A percentile compares a stretch with the other conserved stretches of the same genome.
Conservation (phyloP, 2,329 filamentous ascomycete genomes). For the Myotisia sp. region DNA sequence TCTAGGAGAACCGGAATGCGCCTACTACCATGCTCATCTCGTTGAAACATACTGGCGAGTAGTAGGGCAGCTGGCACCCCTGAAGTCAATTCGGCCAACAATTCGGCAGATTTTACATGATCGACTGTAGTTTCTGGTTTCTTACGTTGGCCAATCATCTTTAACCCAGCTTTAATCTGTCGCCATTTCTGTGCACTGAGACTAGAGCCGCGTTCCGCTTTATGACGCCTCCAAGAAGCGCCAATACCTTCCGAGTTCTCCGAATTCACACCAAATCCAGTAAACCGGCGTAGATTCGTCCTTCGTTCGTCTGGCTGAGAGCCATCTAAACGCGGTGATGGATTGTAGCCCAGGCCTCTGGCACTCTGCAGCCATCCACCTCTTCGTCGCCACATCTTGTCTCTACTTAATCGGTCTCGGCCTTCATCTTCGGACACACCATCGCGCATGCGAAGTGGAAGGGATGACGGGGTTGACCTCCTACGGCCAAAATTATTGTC, state of each 20-base stretch:
- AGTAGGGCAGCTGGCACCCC: conserved; percentile 88
- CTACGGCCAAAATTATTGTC: conserved; percentile 43
- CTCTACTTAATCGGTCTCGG: conserved; percentile 44
- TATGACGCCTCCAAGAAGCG: conserved; percentile 37
- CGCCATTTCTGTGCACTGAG: conserved; percentile 73
- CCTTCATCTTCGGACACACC: conserved; percentile 65
- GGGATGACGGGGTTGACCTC: conserved; percentile 52
- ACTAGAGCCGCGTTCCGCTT: conserved; percentile 53
- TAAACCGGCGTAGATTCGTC: conserved; percentile 52
- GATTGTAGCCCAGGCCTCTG: conserved; percentile 35
- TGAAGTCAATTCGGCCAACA: conserved; percentile 88
- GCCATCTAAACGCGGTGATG: conserved; percentile 35
- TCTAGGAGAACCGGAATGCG: conserved; percentile 89
- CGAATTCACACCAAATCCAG: conserved; percentile 49
- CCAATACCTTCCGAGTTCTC: conserved; percentile 50
- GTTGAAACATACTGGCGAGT: conserved; percentile 91
- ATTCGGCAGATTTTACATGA: conserved; percentile 84
- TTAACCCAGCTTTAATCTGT: conserved; percentile 79
- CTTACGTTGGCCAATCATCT: conserved; percentile 59
- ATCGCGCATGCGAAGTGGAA: conserved; percentile 41
- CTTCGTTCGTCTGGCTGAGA: conserved; percentile 40
- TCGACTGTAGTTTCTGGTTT: conserved; percentile 77
- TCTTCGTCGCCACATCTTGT: conserved; percentile 45
- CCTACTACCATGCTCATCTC: conserved; percentile 90
- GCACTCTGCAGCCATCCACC: conserved; percentile 41